phyloP scores from a whole-genome alignment of 768 basidiomycete species.

The Agaricus sinodeliciosus region DNA sequence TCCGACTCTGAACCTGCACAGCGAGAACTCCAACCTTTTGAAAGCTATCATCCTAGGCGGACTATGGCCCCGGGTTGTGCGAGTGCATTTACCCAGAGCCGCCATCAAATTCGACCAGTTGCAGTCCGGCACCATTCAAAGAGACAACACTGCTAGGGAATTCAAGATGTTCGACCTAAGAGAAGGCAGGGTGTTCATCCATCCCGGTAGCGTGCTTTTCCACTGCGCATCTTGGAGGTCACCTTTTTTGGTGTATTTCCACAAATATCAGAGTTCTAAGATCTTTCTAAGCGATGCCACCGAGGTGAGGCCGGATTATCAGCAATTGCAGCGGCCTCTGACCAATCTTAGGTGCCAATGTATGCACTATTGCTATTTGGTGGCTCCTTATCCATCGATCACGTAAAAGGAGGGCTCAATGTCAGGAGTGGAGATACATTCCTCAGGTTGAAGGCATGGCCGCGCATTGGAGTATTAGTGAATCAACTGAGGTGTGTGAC shows the following conservation, averaged over 20 bases:
- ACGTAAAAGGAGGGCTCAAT: constrained; percentile 71
- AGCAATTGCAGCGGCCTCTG: not conserved
- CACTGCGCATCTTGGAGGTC: constrained; percentile 63
- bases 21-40: constrained; percentile 63
- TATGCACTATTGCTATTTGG: constrained; percentile 84
- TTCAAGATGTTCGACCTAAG: constrained; percentile 75
- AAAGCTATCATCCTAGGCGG: constrained; percentile 84
- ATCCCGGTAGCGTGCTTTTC: constrained; percentile 81
- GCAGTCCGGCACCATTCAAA: constrained; percentile 75
- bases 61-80: constrained; percentile 78
- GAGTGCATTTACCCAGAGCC: constrained; percentile 65
- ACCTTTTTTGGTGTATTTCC: constrained; percentile 80
- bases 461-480: constrained; percentile 86
- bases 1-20: constrained; percentile 56
- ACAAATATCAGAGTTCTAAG: constrained; percentile 76
- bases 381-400: constrained; percentile 70
- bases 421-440: constrained; percentile 45
- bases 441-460: constrained; percentile 72
- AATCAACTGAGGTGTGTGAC: constrained; percentile 69
- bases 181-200: constrained; percentile 66
- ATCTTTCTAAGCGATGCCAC: constrained; percentile 83
- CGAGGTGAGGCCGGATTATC: constrained; percentile 43
- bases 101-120: constrained; percentile 82
- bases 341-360: constrained; percentile 59
- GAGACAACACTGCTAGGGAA: constrained; percentile 80